A percentile compares a stretch with the other conserved stretches of the same genome.
phyloP scores from a whole-genome alignment of 495 filamentous ascomycete species.

The Aspergillus ellipticus region DNA sequence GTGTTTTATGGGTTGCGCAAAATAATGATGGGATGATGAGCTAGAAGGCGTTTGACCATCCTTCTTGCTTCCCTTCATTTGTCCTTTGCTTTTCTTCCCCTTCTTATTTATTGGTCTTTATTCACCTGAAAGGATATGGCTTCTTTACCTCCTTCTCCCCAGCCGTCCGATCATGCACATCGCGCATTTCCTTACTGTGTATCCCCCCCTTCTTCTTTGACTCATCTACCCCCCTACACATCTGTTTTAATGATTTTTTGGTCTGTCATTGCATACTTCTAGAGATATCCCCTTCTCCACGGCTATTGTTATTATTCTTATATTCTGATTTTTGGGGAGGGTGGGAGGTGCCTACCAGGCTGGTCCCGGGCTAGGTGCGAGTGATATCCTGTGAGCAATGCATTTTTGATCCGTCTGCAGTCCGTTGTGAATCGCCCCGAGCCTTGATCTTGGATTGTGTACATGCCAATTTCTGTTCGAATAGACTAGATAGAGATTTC shows the following conservation, averaged over 20 bases:
- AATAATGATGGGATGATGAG: conserved; percentile 12
- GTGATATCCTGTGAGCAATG: conserved; percentile 8
- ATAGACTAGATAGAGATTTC: conserved; percentile 2
- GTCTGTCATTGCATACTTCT: not conserved
- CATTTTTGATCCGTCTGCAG: conserved; percentile 1
- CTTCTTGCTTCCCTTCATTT: not conserved
- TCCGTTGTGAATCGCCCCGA: not conserved
- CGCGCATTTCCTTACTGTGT: conserved; percentile 15
- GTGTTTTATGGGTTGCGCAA: conserved; percentile 15
- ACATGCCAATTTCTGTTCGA: not conserved
- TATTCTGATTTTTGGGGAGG: not conserved
- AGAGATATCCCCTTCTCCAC: conserved; percentile 9
- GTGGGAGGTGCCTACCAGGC: conserved; percentile 4
- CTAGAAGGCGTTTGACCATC: not conserved
- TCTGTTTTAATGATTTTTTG: not conserved
- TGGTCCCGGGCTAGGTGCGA: conserved; percentile 11
- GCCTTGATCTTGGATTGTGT: not conserved
- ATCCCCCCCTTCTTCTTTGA: conserved; percentile 9
- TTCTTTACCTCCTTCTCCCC: conserved; percentile 1
- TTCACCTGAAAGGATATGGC: not conserved
- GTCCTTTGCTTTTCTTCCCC: conserved; percentile 5
- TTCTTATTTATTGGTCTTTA: conserved; percentile 7
- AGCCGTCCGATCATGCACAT: conserved; percentile 3
- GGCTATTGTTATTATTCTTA: not conserved
- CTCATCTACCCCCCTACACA: not conserved